phyloP scores from a whole-genome alignment of 371 early-diverging fungal genomes.

The Nematocida minor region DNA sequence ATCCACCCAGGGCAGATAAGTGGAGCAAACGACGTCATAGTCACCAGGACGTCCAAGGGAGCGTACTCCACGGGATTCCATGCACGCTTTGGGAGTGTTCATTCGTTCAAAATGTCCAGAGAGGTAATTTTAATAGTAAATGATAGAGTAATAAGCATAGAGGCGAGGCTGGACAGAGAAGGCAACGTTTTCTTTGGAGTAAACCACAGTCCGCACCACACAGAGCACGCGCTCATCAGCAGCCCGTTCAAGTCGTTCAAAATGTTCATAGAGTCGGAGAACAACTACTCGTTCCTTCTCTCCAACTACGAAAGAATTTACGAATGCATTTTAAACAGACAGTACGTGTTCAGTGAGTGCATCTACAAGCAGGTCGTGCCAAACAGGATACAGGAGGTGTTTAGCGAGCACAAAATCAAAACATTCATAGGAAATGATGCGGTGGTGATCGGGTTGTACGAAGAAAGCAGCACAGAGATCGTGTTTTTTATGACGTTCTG shows the following conservation, averaged over 20 bases:
- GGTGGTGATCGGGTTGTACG: constrained; percentile 31
- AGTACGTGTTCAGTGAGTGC: constrained; percentile 46
- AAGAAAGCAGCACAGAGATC: neutral
- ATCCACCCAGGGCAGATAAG: constrained; percentile 91
- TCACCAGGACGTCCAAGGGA: constrained; percentile 75
- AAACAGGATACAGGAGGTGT: constrained; percentile 21
- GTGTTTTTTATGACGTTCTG: constrained; percentile 29
- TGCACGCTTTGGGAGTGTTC: constrained; percentile 90
- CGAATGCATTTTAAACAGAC: neutral
- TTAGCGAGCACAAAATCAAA: neutral
- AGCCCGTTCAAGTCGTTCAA: constrained; percentile 6
- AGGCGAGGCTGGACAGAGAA: constrained; percentile 90
- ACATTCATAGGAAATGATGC: constrained; percentile 32
- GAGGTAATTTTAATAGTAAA: constrained; percentile 81
- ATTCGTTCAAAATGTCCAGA: constrained; percentile 72
- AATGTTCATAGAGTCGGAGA: constrained; percentile 26
- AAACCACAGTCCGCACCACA: neutral
- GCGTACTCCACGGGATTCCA: constrained; percentile 87
- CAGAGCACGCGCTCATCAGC: neutral
- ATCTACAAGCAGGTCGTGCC: neutral
- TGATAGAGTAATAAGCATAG: constrained; percentile 68
- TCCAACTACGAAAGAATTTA: constrained; percentile 22
- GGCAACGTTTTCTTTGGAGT: constrained; percentile 84
- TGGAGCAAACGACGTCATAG: constrained; percentile 93
- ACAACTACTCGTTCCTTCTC: constrained; percentile 37